Evolutionary conservation across 345 rosid species (phyloP).

Genomic region (Citrus maxima): DNA sequence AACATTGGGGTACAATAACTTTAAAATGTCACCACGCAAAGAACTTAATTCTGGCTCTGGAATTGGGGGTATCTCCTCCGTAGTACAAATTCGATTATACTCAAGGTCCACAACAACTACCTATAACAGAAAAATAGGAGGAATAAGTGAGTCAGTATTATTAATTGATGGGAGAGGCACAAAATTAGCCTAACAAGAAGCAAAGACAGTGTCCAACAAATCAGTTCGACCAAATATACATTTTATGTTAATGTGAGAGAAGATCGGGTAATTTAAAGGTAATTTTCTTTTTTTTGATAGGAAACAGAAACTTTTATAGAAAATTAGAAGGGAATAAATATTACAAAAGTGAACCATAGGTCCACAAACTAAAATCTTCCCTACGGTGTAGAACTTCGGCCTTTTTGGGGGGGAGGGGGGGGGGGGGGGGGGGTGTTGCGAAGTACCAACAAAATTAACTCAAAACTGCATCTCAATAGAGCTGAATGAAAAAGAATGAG

Average conservation of each 20-base stretch:
- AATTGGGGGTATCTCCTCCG: constrained; percentile 91
- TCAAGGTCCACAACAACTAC: constrained; percentile 98
- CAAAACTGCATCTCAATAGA: no score
- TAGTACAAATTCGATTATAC: constrained; percentile 69
- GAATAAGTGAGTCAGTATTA: neutral
- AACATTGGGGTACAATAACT: constrained; percentile 80
- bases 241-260: neutral
- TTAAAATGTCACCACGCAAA: constrained; percentile 71
- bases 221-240: neutral
- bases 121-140: constrained; percentile 38
- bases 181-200: neutral
- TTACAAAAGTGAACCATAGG: no score
- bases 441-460: no score
- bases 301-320: no score
- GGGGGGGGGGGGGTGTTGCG: no score
- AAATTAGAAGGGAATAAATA: no score
- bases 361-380: no score
- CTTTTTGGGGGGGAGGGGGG: no score
- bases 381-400: no score
- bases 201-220: neutral
- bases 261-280: neutral
- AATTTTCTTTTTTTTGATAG: no score
- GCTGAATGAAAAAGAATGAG: no score
- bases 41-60: constrained; percentile 94
- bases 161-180: neutral